Evolutionary conservation across 2,329 filamentous ascomycete species (phyloP).

Genomic region (Aspergillus amoenus): DNA sequence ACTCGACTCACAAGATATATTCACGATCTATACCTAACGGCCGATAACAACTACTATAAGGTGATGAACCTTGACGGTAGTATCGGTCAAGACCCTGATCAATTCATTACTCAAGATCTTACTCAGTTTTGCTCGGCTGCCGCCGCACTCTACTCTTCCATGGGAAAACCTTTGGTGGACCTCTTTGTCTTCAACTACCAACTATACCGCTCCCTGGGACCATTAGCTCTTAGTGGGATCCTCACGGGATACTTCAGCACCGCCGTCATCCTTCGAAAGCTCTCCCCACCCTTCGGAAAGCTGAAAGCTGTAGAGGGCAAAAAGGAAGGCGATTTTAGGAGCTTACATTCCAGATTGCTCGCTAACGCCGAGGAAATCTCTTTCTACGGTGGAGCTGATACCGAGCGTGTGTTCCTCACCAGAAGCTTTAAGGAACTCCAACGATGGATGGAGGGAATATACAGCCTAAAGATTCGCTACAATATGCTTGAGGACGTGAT

Average conservation of each 20-base stretch:
- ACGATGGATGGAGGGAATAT: constrained; percentile 97
- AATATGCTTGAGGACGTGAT: constrained; percentile 99
- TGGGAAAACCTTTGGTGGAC: constrained; percentile 98
- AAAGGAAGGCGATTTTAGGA: constrained; percentile 92
- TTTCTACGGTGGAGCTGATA: constrained; percentile 93
- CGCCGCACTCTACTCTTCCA: constrained; percentile 87
- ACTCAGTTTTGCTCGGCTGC: constrained; percentile 93
- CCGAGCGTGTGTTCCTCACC: constrained; percentile 90
- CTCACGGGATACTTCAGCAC: constrained; percentile 93
- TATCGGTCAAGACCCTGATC: constrained; percentile 86
- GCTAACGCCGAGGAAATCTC: constrained; percentile 97
- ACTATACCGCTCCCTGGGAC: constrained; percentile 85
- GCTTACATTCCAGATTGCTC: constrained; percentile 84
- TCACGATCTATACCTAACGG: constrained; percentile 92
- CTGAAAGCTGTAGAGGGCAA: constrained; percentile 93
- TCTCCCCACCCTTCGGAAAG: constrained; percentile 95
- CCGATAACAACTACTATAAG: constrained; percentile 95
- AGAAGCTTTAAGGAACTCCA: constrained; percentile 90
- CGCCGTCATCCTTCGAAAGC: constrained; percentile 78
- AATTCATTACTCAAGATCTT: constrained; percentile 96
- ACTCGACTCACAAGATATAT: constrained; percentile 94
- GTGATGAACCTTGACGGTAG: constrained; percentile 89
- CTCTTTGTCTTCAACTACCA: constrained; percentile 98
- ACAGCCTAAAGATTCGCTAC: constrained; percentile 95
- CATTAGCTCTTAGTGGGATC: constrained; percentile 80